Percentiles rank a stretch among this genome's conserved stretches.
These are phyloP conservation scores for Cicer bijugum DNA, from an alignment of 306 rosid species.

Conservation along the genomic window DNA sequence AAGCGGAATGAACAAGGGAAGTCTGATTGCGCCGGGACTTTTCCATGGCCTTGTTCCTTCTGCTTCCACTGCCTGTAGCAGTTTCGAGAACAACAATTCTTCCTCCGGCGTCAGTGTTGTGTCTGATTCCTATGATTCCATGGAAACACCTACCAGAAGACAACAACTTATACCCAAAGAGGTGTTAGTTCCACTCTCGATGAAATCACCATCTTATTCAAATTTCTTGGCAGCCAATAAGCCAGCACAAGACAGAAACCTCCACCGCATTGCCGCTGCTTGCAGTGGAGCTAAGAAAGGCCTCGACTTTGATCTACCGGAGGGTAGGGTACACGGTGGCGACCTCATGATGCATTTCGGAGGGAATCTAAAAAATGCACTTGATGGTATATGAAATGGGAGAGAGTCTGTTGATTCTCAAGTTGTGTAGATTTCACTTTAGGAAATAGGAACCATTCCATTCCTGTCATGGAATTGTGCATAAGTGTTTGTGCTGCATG, in stretches of 20 bases:
- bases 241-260: constrained; percentile 52
- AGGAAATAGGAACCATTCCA: constrained; percentile 49
- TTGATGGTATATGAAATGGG: constrained; percentile 55
- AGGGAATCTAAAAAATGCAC: constrained; percentile 74
- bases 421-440: constrained; percentile 50
- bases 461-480: constrained; percentile 55
- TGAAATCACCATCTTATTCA: constrained; percentile 64
- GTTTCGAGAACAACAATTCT: constrained; percentile 73
- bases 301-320: constrained; percentile 62
- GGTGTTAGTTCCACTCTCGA: constrained; percentile 79
- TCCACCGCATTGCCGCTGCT: constrained; percentile 39
- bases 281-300: constrained; percentile 47
- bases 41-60: constrained; percentile 83
- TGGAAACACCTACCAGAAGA: constrained; percentile 56
- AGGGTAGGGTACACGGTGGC: constrained; percentile 91
- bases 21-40: constrained; percentile 81
- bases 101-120: constrained; percentile 68
- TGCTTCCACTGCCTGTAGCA: constrained; percentile 63
- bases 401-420: constrained; percentile 23
- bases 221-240: constrained; percentile 55
- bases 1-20: constrained; percentile 60
- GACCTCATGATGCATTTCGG: constrained; percentile 80
- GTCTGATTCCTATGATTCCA: constrained; percentile 67
- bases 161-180: constrained; percentile 75
- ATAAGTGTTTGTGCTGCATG: constrained; percentile 54